Evolutionary conservation across 2,329 filamentous ascomycete species (phyloP).

Genomic region (Xylariaceae sp.): DNA sequence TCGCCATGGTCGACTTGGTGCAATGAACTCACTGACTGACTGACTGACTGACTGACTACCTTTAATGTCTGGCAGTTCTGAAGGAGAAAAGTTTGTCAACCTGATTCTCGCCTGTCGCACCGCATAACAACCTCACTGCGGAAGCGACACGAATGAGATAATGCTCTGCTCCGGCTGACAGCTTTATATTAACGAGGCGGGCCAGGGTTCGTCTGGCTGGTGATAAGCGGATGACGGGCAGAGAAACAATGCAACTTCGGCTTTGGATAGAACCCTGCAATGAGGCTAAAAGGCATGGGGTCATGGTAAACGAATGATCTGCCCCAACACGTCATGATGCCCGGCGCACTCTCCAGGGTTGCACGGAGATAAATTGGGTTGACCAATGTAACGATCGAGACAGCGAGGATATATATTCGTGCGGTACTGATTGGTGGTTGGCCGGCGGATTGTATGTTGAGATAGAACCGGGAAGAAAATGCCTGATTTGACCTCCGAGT

Average conservation of each 20-base stretch:
- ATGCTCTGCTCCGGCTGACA: constrained; percentile 21
- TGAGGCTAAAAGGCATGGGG: constrained; percentile 18
- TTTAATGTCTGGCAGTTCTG: too few relatives aligned
- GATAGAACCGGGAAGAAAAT: constrained; percentile 17
- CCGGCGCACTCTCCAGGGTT: not conserved
- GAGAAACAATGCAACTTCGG: constrained; percentile 24
- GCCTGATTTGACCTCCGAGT: constrained; percentile 9
- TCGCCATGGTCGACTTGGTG: constrained; percentile 24
- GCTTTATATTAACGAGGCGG: constrained; percentile 24
- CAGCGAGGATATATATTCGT: constrained; percentile 18
- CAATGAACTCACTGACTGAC: not conserved
- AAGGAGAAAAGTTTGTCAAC: constrained; percentile 6
- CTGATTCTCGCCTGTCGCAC: constrained; percentile 13
- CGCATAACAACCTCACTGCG: constrained; percentile 21
- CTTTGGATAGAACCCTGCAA: constrained; percentile 18
- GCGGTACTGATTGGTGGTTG: constrained; percentile 25
- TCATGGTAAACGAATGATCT: constrained; percentile 19
- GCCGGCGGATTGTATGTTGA: constrained; percentile 17
- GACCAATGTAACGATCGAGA: constrained; percentile 21
- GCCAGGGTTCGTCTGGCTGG: constrained; percentile 21
- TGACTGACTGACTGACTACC: too few relatives aligned
- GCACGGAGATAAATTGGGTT: constrained; percentile 19
- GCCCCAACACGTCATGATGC: constrained; percentile 22
- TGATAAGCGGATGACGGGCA: constrained; percentile 9
- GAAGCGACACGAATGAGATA: constrained; percentile 19